These are phyloP conservation scores for Pelargonium citronellum DNA, from an alignment of 441 rosid genomes.

Conservation along the genomic window DNA sequence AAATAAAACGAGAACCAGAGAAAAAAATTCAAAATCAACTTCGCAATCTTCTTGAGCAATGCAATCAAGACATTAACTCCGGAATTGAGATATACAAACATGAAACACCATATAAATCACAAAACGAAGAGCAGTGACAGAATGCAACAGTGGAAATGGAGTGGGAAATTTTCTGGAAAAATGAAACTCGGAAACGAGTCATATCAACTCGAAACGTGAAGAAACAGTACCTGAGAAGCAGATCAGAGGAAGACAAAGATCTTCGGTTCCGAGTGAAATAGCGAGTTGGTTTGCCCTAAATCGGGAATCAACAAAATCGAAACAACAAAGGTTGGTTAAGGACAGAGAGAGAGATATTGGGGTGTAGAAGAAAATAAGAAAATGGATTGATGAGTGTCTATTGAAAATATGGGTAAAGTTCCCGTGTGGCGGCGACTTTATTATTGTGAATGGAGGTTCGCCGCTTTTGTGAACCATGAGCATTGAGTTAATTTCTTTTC, in stretches of 20 bases:
- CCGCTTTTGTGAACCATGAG: not conserved
- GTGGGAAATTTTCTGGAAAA: slow-evolving; percentile 5
- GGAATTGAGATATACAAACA: not conserved
- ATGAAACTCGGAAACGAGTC: slow-evolving; percentile 18
- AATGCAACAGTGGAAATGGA: not conserved
- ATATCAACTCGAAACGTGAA: slow-evolving; percentile 7
- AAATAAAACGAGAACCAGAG: not conserved
- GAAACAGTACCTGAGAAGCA: slow-evolving; percentile 26
- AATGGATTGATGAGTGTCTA: too few species aligned
- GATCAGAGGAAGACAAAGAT: slow-evolving; percentile 26
- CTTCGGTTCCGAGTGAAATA: slow-evolving; percentile 26
- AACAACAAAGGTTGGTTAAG: not conserved
- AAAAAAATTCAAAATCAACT: not conserved
- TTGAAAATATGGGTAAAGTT: not conserved
- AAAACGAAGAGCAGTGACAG: not conserved
- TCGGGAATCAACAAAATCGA: slow-evolving; percentile 13
- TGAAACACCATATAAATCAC: not conserved
- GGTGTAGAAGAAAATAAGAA: not conserved
- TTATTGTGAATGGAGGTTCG: not conserved
- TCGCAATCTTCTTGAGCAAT: not conserved
- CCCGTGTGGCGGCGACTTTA: slow-evolving; percentile 5
- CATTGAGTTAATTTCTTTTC: not conserved
- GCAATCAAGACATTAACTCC: not conserved
- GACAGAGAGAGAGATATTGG: not conserved
- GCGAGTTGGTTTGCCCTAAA: slow-evolving; percentile 36